Base-by-base conservation (phyloP, 1,284 basidiomycete genomes). In the Wallemia mellicola region DNA sequence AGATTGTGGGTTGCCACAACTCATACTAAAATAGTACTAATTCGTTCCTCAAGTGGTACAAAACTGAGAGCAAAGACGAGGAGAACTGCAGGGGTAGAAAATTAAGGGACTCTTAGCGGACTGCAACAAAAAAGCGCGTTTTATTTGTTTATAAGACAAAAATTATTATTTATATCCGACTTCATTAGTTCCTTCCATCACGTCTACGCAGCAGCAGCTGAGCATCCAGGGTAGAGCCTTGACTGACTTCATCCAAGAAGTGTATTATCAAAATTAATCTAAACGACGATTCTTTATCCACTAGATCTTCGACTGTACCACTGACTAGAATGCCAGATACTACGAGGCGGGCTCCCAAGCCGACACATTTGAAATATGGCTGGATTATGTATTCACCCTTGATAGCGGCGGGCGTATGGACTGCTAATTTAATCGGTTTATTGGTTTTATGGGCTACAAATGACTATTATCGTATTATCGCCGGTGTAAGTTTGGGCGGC, bases 371-470 rank as follows among this genome's bases (percentile, higher is more conserved):
- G 24, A 26, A 28, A 26, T 57, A 57, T 24, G 55, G 55, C 24
- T 57, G 24, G 14, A 28, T 28, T 15, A 25, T 57, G 2, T 57
- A 57, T 25, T 19, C 55, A 25, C 55, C 55, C 3, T 24, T 57
- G 24, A 25, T 57, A 26, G 55, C 55, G 2, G 62, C 63, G 30
- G 59, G 61, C 2, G 57, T 61, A 2, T 67, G 66, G 66, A 60
- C 62, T n/a, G 63, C 64, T 2, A 61, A 64, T 57, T 63, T 67
- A 27, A 61, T 67, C 58, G 65, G 65, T 25, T 63, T 73, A 11
- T 62, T 73, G 27, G 66, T 63, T 5, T 60, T 73, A 0, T 74
- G 73, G 72, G 68, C 67, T 0, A 38, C 58, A 5, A 66, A 67
- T 27, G 68, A 68, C 14, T 72, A 71, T 62, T 66, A 58, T 73